phyloP scores from a whole-genome alignment of 192 early-diverging fungal species.

The Diversispora epigaea region DNA sequence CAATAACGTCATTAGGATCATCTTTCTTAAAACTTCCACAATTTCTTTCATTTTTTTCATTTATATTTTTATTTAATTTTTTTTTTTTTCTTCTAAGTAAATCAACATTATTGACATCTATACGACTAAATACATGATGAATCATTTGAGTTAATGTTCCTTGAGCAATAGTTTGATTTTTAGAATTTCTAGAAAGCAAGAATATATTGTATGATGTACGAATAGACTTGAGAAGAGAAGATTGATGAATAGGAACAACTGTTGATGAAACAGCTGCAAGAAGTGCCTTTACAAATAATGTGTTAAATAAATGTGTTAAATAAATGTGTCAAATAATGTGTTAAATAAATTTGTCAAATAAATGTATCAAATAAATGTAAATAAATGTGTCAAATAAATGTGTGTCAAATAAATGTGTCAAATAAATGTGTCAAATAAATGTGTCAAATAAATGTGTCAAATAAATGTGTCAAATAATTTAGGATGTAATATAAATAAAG shows the following conservation, averaged over 20 bases:
- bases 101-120: slow-evolving; percentile 25
- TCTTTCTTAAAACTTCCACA: no score
- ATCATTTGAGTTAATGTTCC: slow-evolving; percentile 90
- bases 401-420: neutral
- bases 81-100: neutral
- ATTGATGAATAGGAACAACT: slow-evolving; percentile 66
- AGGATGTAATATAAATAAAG: no score
- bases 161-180: slow-evolving; percentile 85
- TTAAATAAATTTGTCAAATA: neutral
- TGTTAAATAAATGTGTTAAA: neutral
- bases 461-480: neutral
- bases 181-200: slow-evolving; percentile 66
- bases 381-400: no score
- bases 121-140: slow-evolving; percentile 74
- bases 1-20: no score
- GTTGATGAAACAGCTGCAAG: slow-evolving; percentile 76
- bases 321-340: neutral
- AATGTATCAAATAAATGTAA: neutral
- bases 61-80: neutral
- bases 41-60: no score
- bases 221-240: slow-evolving; percentile 75
- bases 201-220: slow-evolving; percentile 88
- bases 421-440: neutral
- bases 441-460: neutral
- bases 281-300: slow-evolving; percentile 56